These are phyloP conservation scores for Aeminium ludgeri DNA, from an alignment of 495 filamentous ascomycete species.

Conservation along the genomic window DNA sequence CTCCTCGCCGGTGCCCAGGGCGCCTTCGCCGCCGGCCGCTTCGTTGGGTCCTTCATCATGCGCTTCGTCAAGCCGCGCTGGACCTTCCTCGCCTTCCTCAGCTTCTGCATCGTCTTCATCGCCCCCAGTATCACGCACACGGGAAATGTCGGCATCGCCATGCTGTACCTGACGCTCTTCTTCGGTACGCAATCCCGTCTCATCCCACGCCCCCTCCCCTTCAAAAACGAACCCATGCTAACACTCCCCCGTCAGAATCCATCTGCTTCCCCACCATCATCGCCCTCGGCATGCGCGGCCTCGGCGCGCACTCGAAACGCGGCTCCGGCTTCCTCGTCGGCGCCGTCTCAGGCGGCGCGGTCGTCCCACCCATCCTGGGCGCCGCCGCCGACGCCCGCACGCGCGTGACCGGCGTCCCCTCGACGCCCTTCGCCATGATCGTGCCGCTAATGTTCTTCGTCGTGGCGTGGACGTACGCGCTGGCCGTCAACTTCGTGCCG, in stretches of 20 bases:
- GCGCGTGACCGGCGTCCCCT: too few relatives aligned
- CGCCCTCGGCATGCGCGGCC: slow-evolving; percentile 48
- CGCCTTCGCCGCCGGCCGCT: slow-evolving; percentile 48
- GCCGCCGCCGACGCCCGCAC: slow-evolving; percentile 34
- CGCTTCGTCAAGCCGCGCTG: slow-evolving; percentile 21
- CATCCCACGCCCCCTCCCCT: too few relatives aligned
- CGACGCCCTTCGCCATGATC: slow-evolving; percentile 27
- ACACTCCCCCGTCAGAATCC: too few relatives aligned
- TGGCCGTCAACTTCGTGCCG: slow-evolving; percentile 47
- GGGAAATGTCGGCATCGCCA: slow-evolving; percentile 29
- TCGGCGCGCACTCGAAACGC: slow-evolving; percentile 53
- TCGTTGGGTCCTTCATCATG: slow-evolving; percentile 39
- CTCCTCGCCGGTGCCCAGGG: slow-evolving; percentile 50
- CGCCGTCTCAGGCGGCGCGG: slow-evolving; percentile 45
- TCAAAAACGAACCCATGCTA: too few relatives aligned
- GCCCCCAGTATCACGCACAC: slow-evolving; percentile 30
- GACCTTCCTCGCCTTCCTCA: slow-evolving; percentile 22
- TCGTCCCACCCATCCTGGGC: slow-evolving; percentile 50
- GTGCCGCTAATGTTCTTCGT: slow-evolving; percentile 26
- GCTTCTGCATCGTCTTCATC: slow-evolving; percentile 34
- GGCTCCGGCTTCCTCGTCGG: slow-evolving; percentile 51
- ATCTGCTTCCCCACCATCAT: slow-evolving; percentile 54
- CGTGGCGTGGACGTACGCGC: slow-evolving; percentile 39
- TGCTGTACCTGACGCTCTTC: slow-evolving; percentile 49
- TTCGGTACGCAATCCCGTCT: too few relatives aligned